phyloP scores from a whole-genome alignment of 2,329 filamentous ascomycete species.

The Paradendryphiella salina region DNA sequence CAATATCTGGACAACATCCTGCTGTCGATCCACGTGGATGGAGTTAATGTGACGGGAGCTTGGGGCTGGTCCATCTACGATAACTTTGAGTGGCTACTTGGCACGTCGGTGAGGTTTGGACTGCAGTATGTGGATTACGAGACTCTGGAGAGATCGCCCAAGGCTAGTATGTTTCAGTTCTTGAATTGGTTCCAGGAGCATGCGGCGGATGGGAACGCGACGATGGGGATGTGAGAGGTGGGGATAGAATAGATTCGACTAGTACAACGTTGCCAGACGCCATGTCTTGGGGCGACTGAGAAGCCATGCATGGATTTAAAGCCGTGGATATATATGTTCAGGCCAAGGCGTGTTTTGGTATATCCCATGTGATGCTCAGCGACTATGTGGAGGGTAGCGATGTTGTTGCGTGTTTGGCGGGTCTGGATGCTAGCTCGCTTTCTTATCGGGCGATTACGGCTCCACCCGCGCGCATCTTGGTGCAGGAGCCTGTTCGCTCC shows the following conservation, averaged over 20 bases:
- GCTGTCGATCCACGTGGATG: slow-evolving; percentile 43
- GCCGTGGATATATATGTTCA: no score
- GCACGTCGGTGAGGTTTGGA: slow-evolving; percentile 46
- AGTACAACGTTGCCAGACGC: no score
- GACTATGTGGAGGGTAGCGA: no score
- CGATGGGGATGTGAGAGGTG: slow-evolving; percentile 25
- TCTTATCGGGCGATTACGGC: slow-evolving; percentile 25
- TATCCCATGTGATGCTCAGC: not conserved
- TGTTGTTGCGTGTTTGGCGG: not conserved
- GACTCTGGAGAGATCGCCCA: slow-evolving; percentile 47
- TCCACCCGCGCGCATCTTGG: slow-evolving; percentile 20
- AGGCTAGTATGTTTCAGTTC: slow-evolving; percentile 51
- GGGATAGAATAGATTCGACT: not conserved
- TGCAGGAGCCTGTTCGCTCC: slow-evolving; percentile 17
- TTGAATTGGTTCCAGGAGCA: slow-evolving; percentile 49
- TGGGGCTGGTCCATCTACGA: slow-evolving; percentile 50
- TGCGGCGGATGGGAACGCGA: slow-evolving; percentile 32
- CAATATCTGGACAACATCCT: slow-evolving; percentile 50
- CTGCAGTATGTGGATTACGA: slow-evolving; percentile 52
- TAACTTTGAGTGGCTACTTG: slow-evolving; percentile 50
- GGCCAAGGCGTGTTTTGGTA: not conserved
- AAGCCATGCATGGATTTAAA: no score
- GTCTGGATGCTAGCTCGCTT: slow-evolving; percentile 17
- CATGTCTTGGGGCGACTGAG: no score
- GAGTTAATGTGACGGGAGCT: slow-evolving; percentile 50